Conservation (phyloP, 495 filamentous ascomycete species). For the Penicillium silybi region DNA sequence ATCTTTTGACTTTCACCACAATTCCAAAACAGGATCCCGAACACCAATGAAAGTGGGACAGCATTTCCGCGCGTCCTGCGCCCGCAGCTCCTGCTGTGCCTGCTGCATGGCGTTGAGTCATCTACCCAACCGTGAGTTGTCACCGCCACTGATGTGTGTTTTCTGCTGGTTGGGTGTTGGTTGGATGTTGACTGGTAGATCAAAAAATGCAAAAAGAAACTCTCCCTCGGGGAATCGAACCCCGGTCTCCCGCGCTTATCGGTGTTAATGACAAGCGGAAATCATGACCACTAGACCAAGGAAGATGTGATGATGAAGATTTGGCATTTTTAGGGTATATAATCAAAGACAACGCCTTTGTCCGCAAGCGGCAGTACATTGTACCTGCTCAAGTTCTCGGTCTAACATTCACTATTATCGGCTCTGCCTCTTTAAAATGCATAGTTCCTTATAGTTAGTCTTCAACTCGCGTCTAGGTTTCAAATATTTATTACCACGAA, state of each 20-base stretch:
- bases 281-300: slow-evolving; percentile 5
- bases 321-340: too few species aligned
- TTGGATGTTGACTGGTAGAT: not conserved
- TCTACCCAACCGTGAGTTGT: not conserved
- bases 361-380: too few species aligned
- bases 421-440: too few species aligned
- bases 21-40: not conserved
- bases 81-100: not conserved
- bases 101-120: slow-evolving; percentile 8
- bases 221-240: slow-evolving; percentile 52
- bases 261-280: slow-evolving; percentile 47
- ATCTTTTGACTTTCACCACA: not conserved
- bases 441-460: too few species aligned
- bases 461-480: too few species aligned
- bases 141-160: too few species aligned
- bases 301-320: slow-evolving; percentile 10
- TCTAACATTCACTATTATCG: too few species aligned
- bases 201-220: slow-evolving; percentile 27
- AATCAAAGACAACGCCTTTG: too few species aligned
- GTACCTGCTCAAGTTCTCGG: too few species aligned
- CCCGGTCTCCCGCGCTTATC: slow-evolving; percentile 45
- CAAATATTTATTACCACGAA: too few species aligned
- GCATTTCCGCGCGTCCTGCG: not conserved
- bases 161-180: not conserved
- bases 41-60: not conserved